Conservation (phyloP, 106 monocot species). For the Vanilla planifolia region DNA sequence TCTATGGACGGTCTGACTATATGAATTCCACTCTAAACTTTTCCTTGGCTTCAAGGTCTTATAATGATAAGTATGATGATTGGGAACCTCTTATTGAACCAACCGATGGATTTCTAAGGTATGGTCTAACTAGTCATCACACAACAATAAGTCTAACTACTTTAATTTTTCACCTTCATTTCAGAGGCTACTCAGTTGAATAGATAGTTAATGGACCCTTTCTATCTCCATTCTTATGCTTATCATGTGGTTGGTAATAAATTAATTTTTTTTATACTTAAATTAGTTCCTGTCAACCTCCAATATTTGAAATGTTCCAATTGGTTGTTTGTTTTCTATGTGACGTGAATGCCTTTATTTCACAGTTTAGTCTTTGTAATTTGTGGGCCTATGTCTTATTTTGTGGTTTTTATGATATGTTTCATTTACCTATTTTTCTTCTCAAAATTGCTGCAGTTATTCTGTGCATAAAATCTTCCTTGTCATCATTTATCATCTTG, state of each 20-base stretch:
- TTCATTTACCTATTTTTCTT: too few species aligned
- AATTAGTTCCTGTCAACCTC: not conserved
- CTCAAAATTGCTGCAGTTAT: too few species aligned
- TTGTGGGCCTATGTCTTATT: too few species aligned
- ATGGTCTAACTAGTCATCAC: not conserved
- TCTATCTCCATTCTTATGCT: not conserved
- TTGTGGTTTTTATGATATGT: too few species aligned
- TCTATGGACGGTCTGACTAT: slow-evolving; percentile 60
- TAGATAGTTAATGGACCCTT: not conserved
- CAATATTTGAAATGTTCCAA: not conserved
- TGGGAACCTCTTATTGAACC: slow-evolving; percentile 98
- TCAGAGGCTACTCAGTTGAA: not conserved
- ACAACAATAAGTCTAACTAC: too few species aligned
- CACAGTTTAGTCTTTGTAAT: too few species aligned
- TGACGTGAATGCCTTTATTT: too few species aligned
- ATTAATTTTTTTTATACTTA: slow-evolving; percentile 1
- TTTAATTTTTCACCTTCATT: too few species aligned
- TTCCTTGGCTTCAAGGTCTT: slow-evolving; percentile 78
- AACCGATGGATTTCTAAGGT: slow-evolving; percentile 89
- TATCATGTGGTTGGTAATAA: not conserved
- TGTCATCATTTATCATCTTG: too few species aligned
- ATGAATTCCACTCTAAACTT: slow-evolving; percentile 68
- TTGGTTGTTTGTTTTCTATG: too few species aligned
- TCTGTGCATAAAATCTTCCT: too few species aligned
- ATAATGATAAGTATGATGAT: slow-evolving; percentile 92